These are phyloP conservation scores for Entomortierella beljakovae DNA, from an alignment of 192 early-diverging fungal genomes.

Conservation along the genomic window DNA sequence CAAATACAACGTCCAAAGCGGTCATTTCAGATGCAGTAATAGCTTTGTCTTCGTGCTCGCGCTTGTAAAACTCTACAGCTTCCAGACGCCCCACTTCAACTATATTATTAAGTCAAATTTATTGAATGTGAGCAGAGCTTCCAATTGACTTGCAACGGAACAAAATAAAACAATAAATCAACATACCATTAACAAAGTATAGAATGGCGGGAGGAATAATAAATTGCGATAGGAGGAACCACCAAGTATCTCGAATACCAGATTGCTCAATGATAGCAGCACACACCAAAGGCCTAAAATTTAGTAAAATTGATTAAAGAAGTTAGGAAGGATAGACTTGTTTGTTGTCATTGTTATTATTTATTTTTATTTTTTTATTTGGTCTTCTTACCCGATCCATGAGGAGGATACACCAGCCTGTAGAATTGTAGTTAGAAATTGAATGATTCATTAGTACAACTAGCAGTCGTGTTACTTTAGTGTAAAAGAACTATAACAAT, in stretches of 20 bases:
- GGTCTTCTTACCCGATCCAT: constrained; percentile 35
- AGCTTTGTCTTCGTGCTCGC: constrained; percentile 27
- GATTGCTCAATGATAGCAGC: constrained; percentile 32
- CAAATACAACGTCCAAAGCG: too few species aligned
- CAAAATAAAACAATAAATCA: too few species aligned
- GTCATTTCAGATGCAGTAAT: too few species aligned
- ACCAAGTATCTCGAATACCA: constrained; percentile 33
- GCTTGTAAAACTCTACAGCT: constrained; percentile 29
- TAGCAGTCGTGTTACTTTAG: too few species aligned
- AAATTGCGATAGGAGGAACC: constrained; percentile 35
- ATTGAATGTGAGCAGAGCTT: background rate
- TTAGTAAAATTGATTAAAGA: too few species aligned
- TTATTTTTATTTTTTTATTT: background rate
- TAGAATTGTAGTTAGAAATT: background rate
- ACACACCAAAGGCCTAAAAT: constrained; percentile 25
- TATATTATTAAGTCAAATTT: background rate
- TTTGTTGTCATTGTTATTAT: background rate
- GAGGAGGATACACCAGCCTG: constrained; percentile 32
- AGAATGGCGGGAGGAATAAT: constrained; percentile 33
- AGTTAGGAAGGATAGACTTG: background rate
- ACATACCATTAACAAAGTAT: constrained; percentile 34
- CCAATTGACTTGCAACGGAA: too few species aligned
- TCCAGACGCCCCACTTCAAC: constrained; percentile 32
- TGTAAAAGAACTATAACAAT: background rate
- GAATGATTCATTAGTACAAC: too few species aligned